Conservation (phyloP, 23 red algal genomes). For the Gracilaria domingensis region DNA sequence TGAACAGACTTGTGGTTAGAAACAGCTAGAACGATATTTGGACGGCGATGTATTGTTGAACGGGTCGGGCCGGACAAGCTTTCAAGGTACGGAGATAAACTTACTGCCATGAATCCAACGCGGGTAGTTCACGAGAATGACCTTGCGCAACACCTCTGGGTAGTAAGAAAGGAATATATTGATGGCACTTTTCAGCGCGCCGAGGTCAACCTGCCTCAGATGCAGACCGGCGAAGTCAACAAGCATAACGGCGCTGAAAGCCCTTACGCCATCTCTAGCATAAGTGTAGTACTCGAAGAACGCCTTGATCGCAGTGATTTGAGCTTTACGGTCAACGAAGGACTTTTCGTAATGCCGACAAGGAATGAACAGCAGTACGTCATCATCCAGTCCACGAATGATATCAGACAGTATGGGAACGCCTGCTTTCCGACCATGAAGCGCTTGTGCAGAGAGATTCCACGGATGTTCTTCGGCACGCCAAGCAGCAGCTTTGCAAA, state of each 20-base stretch:
- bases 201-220: conserved; percentile 48
- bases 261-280: conserved; percentile 2
- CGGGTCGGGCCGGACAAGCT: not conserved
- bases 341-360: conserved; percentile 30
- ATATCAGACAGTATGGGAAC: conserved; percentile 33
- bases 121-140: conserved; percentile 54
- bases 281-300: conserved; percentile 43
- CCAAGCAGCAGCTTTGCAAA: conserved; percentile 33
- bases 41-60: not conserved
- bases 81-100: not conserved
- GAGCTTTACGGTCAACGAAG: conserved; percentile 9
- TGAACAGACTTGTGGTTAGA: not conserved
- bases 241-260: conserved; percentile 12
- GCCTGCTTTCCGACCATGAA: conserved; percentile 22
- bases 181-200: conserved; percentile 39
- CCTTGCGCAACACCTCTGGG: conserved; percentile 50
- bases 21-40: not conserved
- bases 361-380: conserved; percentile 32
- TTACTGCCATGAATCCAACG: conserved; percentile 69
- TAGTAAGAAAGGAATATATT: conserved; percentile 42
- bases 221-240: conserved; percentile 43
- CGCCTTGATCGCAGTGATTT: conserved; percentile 30
- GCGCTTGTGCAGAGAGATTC: not conserved
- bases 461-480: conserved; percentile 28
- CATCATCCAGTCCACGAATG: conserved; percentile 24